Evolutionary conservation across 2,329 filamentous ascomycete species (phyloP).

Genomic region (Clonostachys rhizophaga): DNA sequence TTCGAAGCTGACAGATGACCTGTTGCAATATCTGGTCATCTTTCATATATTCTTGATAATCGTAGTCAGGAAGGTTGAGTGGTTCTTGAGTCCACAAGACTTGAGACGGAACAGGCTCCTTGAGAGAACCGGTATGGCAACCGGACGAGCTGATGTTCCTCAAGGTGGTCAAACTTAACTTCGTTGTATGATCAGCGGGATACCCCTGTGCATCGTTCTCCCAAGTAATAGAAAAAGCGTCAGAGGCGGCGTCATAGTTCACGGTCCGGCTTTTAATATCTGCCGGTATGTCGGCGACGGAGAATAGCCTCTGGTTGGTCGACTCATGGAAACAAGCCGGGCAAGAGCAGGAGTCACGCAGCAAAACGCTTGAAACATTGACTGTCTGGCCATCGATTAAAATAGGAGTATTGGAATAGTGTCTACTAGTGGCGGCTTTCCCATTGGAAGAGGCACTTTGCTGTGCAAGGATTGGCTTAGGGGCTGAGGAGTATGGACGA

Average conservation of each 20-base stretch:
- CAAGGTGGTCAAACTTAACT: background rate
- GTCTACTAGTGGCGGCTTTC: too few relatives aligned
- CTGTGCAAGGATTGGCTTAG: too few relatives aligned
- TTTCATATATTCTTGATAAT: constrained; percentile 1
- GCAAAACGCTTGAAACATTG: background rate
- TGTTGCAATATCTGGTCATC: background rate
- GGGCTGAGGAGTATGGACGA: too few relatives aligned
- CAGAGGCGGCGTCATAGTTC: background rate
- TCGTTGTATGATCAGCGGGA: background rate
- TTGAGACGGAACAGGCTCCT: background rate
- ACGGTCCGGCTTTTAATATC: background rate
- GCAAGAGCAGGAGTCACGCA: constrained; percentile 1
- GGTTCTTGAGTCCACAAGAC: background rate
- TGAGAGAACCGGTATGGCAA: background rate
- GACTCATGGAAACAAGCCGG: background rate
- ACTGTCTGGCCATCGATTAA: background rate
- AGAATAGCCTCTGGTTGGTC: constrained; percentile 2
- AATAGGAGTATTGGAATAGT: background rate
- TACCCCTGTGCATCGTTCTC: background rate
- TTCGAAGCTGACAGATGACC: background rate
- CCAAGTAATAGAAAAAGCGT: background rate
- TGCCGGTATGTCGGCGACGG: background rate
- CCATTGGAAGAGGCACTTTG: too few relatives aligned
- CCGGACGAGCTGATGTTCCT: background rate
- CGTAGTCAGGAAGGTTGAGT: constrained; percentile 1